Base-by-base conservation (phyloP, 2,329 filamentous ascomycete genomes). In the Annulohypoxylon truncatum region DNA sequence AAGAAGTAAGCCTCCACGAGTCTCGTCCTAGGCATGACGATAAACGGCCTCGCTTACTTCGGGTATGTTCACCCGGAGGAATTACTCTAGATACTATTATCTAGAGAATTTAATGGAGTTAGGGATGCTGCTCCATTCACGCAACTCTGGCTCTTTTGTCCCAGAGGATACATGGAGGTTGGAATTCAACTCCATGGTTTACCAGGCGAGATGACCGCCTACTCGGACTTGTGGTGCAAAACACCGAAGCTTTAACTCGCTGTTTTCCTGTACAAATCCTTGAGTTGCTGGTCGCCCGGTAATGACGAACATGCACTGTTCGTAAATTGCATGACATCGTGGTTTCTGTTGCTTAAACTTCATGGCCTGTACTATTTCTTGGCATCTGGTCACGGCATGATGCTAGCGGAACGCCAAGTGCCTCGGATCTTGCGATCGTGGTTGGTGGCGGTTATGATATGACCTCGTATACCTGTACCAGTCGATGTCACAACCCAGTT, bases 21-120 rank as follows among this genome's bases (percentile, higher is more conserved):
- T 67, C 40, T 71, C 67, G 77, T 78, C 76, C 74, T 76, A 66
- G 74, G 75, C 72, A 77, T 38, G 75, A 78, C 76, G 67, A 58
- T 68, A 78, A 79, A 78, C 71, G 71, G 74, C 74, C 72, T 61
- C 47, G 46, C 35, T 24, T 18, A 35, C 52, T 70, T 63, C 61
- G 69, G 56, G 48, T 66, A 57, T 47, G 12, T 56, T 38, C 24
- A 56, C n/a, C 44, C 44, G 54, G 44, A 56, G 40, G 9, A 12
- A 20, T 26, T 9, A 31, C 53, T 70, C 55, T 54, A 48, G 58
- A 51, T 24, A 24, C 31, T 40, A 28, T 44, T 22, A 26, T 54
- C 24, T 50, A 52, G 60, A 64, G 44, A 50, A 53, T 48, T 38
- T 20, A 13, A 33, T 52, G 44, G 54, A 53, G 48, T 48, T 40